phyloP scores from a whole-genome alignment of 2,329 filamentous ascomycete genomes.

The Claviceps monticola region DNA sequence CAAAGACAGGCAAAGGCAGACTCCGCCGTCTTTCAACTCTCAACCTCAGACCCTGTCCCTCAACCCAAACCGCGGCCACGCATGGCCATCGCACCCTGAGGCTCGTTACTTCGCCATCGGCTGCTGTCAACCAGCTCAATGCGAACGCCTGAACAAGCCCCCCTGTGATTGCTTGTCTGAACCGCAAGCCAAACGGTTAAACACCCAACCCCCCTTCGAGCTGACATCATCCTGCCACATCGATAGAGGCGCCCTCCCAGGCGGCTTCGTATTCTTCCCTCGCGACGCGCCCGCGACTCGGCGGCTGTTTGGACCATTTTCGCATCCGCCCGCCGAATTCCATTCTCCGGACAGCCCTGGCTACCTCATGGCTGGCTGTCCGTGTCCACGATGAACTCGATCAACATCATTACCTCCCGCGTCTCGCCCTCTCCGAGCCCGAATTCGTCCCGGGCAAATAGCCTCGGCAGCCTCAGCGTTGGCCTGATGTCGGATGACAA shows the following conservation, averaged over 20 bases:
- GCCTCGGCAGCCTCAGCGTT: conserved; percentile 38
- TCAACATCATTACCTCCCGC: conserved; percentile 84
- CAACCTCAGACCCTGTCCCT: conserved; percentile 4
- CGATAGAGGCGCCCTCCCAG: neutral
- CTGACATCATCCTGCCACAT: conserved; percentile 3
- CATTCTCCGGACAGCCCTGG: conserved; percentile 2
- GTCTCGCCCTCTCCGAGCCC: conserved; percentile 51
- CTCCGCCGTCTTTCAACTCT: neutral
- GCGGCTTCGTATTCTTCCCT: neutral
- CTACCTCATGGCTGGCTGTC: conserved; percentile 39
- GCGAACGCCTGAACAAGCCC: neutral
- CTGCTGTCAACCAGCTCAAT: neutral
- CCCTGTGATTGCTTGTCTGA: conserved; percentile 1
- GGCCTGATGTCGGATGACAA: conserved; percentile 30
- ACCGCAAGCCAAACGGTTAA: neutral
- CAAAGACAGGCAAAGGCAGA: too few relatives aligned
- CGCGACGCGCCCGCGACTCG: neutral
- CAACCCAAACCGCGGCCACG: neutral
- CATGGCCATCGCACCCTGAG: conserved; percentile 4
- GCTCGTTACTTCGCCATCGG: neutral
- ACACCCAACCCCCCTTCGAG: neutral
- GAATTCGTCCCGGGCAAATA: conserved; percentile 45
- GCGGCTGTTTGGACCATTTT: neutral
- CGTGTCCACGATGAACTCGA: conserved; percentile 74
- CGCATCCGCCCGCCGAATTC: neutral